phyloP scores from a whole-genome alignment of 371 early-diverging fungal genomes.

The Apophysomyces elegans region DNA sequence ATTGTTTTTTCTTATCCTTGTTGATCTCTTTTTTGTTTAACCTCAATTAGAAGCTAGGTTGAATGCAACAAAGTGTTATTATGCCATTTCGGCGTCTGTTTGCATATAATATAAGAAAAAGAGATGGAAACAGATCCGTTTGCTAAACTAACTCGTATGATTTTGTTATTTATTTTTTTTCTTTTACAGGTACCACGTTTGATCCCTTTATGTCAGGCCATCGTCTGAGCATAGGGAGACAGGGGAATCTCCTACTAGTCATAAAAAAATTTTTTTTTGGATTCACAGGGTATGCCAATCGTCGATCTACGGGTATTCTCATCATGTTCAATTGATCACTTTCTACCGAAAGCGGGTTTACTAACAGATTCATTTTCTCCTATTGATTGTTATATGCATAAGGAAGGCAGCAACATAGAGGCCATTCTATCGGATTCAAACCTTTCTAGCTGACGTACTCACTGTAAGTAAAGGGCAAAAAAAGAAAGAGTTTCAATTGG shows the following conservation, averaged over 20 bases:
- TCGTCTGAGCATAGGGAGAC: background rate
- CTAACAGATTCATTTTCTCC: background rate
- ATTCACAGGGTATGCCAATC: background rate
- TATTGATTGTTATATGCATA: too few relatives aligned
- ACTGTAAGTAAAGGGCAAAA: background rate
- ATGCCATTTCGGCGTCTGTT: too few relatives aligned
- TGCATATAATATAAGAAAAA: background rate
- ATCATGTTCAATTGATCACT: background rate
- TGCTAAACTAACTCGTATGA: background rate
- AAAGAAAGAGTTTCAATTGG: background rate
- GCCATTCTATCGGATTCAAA: too few relatives aligned
- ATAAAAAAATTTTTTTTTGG: background rate
- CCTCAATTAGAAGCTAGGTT: too few relatives aligned
- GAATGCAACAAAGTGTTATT: too few relatives aligned
- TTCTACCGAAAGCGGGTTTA: background rate
- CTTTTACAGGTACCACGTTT: constrained; percentile 1
- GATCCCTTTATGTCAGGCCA: background rate
- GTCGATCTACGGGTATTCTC: background rate
- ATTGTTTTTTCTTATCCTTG: too few relatives aligned
- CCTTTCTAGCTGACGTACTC: too few relatives aligned
- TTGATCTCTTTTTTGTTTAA: too few relatives aligned
- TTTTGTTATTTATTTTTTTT: too few relatives aligned
- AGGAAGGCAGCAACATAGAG: too few relatives aligned
- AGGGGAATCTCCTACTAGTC: background rate
- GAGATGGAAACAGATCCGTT: background rate